Evolutionary conservation across 1,139 yeast species (phyloP).

Genomic region (Debaryomyces sp.): DNA sequence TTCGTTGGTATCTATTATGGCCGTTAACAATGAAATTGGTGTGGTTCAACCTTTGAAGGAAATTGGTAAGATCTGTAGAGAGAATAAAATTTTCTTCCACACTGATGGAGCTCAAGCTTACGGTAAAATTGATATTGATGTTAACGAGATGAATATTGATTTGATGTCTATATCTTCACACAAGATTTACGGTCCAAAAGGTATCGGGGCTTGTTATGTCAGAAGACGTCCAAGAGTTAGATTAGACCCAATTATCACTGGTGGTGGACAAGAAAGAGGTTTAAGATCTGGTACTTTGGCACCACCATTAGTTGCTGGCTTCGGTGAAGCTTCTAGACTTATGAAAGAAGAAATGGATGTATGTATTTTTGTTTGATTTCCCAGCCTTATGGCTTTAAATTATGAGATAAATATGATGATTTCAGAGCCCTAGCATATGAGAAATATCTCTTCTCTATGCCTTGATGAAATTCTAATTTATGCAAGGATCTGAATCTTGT

Average conservation of each 20-base stretch:
- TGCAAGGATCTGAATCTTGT: slow-evolving; percentile 27
- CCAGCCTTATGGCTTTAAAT: not conserved
- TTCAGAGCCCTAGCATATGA: slow-evolving; percentile 5
- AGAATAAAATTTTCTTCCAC: slow-evolving; percentile 90
- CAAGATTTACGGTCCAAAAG: slow-evolving; percentile 97
- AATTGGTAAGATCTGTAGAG: slow-evolving; percentile 86
- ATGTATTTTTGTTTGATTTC: slow-evolving; percentile 15
- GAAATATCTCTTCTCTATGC: slow-evolving; percentile 7
- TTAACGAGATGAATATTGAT: slow-evolving; percentile 91
- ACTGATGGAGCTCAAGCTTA: slow-evolving; percentile 99
- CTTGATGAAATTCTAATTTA: slow-evolving; percentile 14
- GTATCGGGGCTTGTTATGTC: slow-evolving; percentile 93
- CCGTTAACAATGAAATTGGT: slow-evolving; percentile 97
- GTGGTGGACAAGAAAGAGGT: slow-evolving; percentile 99
- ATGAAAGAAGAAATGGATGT: slow-evolving; percentile 68
- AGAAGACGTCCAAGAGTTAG: slow-evolving; percentile 99
- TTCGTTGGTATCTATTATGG: slow-evolving; percentile 90
- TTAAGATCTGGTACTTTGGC: slow-evolving; percentile 96
- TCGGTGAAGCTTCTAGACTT: slow-evolving; percentile 95
- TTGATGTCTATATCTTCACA: slow-evolving; percentile 92
- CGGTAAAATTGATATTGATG: slow-evolving; percentile 92
- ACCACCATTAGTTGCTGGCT: slow-evolving; percentile 92
- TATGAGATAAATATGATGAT: slow-evolving; percentile 1
- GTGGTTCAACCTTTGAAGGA: slow-evolving; percentile 95
- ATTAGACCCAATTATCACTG: slow-evolving; percentile 90